Percentiles rank a stretch among this genome's conserved stretches.
phyloP scores from a whole-genome alignment of 208 protist species.

The Acanthamoeba triangularis region DNA sequence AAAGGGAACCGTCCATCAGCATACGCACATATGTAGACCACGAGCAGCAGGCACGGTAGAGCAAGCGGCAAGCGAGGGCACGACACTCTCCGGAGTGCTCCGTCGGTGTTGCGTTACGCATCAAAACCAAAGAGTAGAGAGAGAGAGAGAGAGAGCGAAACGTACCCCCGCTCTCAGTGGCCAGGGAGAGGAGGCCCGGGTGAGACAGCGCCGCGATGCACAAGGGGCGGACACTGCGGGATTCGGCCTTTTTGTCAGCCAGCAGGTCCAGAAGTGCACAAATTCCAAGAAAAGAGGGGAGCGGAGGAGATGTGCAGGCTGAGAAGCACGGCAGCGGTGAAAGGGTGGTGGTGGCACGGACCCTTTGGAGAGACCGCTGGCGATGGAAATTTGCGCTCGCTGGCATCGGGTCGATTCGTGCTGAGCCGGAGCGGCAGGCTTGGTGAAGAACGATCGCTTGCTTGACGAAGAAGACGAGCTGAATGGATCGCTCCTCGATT shows the following conservation, averaged over 20 bases:
- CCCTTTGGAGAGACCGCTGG: not conserved
- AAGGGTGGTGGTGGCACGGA: not conserved
- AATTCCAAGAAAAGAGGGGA: not conserved
- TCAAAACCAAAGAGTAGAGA: not conserved
- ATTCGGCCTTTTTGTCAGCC: not conserved
- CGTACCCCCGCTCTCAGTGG: not conserved
- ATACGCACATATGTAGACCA: not conserved
- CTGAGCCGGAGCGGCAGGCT: not conserved
- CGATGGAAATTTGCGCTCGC: conserved; percentile 43
- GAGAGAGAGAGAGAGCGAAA: too few relatives aligned
- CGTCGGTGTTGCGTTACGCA: not conserved
- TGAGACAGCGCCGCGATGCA: conserved; percentile 1
- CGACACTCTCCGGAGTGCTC: not conserved
- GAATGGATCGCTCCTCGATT: not conserved
- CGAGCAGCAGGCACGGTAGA: too few relatives aligned
- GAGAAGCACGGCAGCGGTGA: not conserved
- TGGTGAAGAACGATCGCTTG: conserved; percentile 33
- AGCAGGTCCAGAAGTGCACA: not conserved
- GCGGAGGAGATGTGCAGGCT: not conserved
- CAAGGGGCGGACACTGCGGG: not conserved
- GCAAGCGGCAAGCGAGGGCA: not conserved
- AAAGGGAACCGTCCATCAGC: not conserved
- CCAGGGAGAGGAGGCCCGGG: not conserved
- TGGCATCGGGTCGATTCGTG: conserved; percentile 22
- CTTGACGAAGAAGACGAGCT: not conserved